Evolutionary conservation across 2,329 filamentous ascomycete species (phyloP), one percentile per base, ranked within the genome.

Genomic region (Monosporascus sp.): DNA sequence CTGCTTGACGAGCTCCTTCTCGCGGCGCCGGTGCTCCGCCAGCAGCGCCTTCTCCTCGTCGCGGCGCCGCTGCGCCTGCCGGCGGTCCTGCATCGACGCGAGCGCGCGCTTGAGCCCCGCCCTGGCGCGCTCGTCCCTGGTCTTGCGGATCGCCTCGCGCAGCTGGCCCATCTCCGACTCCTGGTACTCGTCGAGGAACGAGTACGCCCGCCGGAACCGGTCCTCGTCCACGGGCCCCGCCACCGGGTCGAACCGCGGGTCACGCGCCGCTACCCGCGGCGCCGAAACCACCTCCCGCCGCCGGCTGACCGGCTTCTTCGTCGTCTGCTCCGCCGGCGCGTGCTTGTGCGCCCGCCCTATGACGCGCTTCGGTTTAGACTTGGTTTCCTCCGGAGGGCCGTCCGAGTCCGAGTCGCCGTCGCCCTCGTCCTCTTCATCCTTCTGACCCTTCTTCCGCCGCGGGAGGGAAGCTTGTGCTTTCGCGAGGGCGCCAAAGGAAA

Each of bases 401-500:
- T 49, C 47, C 55, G 66, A 51, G 54, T 69, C 45, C 61, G 59
- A 56, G 61, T 71, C 55, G 20, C 63, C 55, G 4, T 68, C 63
- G 51, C 60, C 56, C 6, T 66, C 59, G 11, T 64, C 57, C 9
- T 65, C 41, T 7, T 64, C 56, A 19, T 65, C 57, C 47, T 67
- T 57, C 54, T 60, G 57, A 50, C 61, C 59, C 70, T 72, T 71
- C 61, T 64, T 61, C 56, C 52, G 64, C 52, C 48, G 65, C 67
- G 74, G 75, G 34, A 96, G 72, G 0, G 84, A 81, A 40, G 86
- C 86, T 74, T 96, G 90, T 1, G 91, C 92, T 76, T 90, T 90
- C 59, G 90, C 90, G 41, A 97, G 78, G n/a, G 90, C 89, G 58
- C 91, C 92, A 65, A 97, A 97, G 24, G 91, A 94, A 59, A 97